Conservation (phyloP, 1,284 basidiomycete species). For the Puccinia triticina region DNA sequence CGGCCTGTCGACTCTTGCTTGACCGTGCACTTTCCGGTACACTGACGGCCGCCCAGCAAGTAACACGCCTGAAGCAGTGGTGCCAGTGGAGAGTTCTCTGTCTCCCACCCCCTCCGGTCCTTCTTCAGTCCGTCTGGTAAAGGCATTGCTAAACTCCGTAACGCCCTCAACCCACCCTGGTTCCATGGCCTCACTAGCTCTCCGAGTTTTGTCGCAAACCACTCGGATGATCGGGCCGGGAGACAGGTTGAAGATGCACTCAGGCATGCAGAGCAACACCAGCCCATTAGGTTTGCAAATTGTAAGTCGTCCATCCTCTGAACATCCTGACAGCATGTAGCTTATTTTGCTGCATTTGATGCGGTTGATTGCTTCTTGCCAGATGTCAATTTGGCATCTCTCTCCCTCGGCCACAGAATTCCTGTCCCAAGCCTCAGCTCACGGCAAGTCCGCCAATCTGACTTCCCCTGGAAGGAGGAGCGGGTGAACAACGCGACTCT, state of each 20-base stretch:
- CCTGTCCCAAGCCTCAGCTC: background rate
- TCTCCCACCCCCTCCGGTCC: conserved; percentile 34
- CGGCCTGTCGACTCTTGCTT: too few relatives aligned
- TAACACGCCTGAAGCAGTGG: too few relatives aligned
- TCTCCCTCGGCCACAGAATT: conserved; percentile 21
- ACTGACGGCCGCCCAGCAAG: too few relatives aligned
- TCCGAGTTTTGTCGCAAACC: conserved; percentile 27
- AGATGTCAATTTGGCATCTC: conserved; percentile 27
- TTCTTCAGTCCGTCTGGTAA: conserved; percentile 43
- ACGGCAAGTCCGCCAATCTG: background rate
- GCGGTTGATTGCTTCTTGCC: background rate
- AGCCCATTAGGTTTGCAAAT: conserved; percentile 7
- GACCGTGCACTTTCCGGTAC: too few relatives aligned
- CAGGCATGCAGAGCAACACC: conserved; percentile 21
- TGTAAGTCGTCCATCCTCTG: background rate
- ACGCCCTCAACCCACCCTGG: conserved; percentile 50
- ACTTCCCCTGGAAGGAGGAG: background rate
- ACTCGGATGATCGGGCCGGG: conserved; percentile 14
- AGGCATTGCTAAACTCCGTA: conserved; percentile 36
- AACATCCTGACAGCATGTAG: background rate
- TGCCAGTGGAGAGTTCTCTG: conserved; percentile 45
- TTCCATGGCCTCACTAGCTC: conserved; percentile 43
- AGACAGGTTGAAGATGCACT: conserved; percentile 34
- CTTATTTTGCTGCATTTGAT: background rate
- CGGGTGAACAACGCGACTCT: background rate